Evolutionary conservation across 2,329 filamentous ascomycete genomes (phyloP).

Genomic region (Alternaria sp.): DNA sequence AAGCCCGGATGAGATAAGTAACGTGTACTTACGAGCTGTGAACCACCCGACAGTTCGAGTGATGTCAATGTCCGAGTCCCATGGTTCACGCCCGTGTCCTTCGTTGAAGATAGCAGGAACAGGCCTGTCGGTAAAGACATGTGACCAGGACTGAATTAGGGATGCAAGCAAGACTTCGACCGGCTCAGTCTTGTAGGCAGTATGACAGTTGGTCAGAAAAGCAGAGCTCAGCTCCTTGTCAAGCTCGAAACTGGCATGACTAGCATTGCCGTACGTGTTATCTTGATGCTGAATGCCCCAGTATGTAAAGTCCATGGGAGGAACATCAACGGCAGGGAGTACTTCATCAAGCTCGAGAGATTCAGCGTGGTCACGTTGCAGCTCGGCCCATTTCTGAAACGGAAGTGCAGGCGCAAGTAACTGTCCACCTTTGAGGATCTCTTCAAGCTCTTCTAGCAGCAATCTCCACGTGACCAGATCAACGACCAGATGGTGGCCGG

Average conservation of each 20-base stretch:
- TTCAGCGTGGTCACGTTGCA: slow-evolving; percentile 49
- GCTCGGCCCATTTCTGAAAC: slow-evolving; percentile 53
- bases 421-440: slow-evolving; percentile 41
- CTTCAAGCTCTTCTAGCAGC: slow-evolving; percentile 57
- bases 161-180: slow-evolving; percentile 66
- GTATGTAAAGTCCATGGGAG: slow-evolving; percentile 47
- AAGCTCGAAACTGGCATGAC: slow-evolving; percentile 46
- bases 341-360: slow-evolving; percentile 35
- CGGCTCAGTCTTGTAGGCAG: slow-evolving; percentile 62
- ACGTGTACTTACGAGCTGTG: slow-evolving; percentile 56
- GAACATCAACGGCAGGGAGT: slow-evolving; percentile 42
- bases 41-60: slow-evolving; percentile 69
- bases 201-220: slow-evolving; percentile 46
- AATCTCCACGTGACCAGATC: slow-evolving; percentile 60
- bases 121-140: slow-evolving; percentile 63
- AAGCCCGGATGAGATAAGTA: background rate
- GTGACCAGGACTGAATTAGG: slow-evolving; percentile 64
- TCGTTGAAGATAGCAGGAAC: slow-evolving; percentile 60
- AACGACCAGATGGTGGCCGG: slow-evolving; percentile 52
- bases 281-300: slow-evolving; percentile 51
- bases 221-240: slow-evolving; percentile 37
- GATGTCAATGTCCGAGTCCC: slow-evolving; percentile 60
- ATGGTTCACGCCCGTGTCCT: slow-evolving; percentile 51
- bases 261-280: slow-evolving; percentile 51
- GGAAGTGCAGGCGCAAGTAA: slow-evolving; percentile 44